A percentile compares a stretch with the other conserved stretches of the same genome.
phyloP scores from a whole-genome alignment of 257 asterid species.

The Verbena officinalis region DNA sequence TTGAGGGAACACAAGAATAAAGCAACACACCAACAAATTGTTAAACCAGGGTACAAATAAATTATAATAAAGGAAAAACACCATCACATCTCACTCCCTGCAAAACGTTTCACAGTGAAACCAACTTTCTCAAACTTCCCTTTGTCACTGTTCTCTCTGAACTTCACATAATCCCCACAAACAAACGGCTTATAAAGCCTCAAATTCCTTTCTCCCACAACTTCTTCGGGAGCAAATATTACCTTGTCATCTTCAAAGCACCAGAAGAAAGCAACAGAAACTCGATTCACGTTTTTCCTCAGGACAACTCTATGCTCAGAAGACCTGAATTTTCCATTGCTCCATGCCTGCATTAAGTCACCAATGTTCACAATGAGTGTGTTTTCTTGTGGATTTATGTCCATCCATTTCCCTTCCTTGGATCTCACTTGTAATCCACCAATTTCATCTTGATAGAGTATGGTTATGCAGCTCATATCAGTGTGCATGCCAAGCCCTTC shows the following conservation, averaged over 20 bases:
- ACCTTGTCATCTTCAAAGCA: conserved; percentile 56
- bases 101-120: conserved; percentile 60
- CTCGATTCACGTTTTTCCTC: conserved; percentile 36
- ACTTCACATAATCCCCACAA: conserved; percentile 54
- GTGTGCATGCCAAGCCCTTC: conserved; percentile 87
- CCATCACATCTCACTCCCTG: conserved; percentile 43
- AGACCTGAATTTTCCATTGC: conserved; percentile 54
- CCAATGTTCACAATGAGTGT: conserved; percentile 64
- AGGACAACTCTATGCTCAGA: conserved; percentile 65
- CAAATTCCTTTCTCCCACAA: conserved; percentile 44
- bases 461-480: conserved; percentile 78
- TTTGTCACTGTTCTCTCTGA: conserved; percentile 53
- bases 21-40: not conserved
- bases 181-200: conserved; percentile 62
- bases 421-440: conserved; percentile 84
- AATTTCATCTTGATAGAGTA: conserved; percentile 60
- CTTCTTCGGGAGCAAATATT: conserved; percentile 47
- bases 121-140: conserved; percentile 71
- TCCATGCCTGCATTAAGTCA: conserved; percentile 73
- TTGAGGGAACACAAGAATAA: conserved; percentile 22
- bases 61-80: not conserved
- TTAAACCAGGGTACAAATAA: not conserved
- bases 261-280: conserved; percentile 72
- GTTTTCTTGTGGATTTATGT: conserved; percentile 45
- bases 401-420: conserved; percentile 72